Base-by-base conservation (phyloP, 2,329 filamentous ascomycete species). In the Venturia pyrina region DNA sequence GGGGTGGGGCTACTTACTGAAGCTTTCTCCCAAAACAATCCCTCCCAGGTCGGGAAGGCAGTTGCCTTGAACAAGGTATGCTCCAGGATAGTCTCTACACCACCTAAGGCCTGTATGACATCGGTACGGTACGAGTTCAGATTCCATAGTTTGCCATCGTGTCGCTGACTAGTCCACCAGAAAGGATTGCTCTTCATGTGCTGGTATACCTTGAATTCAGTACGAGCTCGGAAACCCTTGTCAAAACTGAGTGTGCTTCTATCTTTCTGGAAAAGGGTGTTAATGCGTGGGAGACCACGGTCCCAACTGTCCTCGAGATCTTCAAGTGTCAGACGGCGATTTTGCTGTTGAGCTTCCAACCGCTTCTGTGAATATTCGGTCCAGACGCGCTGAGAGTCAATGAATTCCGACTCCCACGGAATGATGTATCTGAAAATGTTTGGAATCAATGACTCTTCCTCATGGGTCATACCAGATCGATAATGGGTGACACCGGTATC, bases 381-480 rank as follows among this genome's bases (percentile, higher is more conserved):
- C 95, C 95, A 99, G 1, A 99, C 95, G 71, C 96, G 89, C 76
- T 99, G 96, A 4, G 95, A 99, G 75, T 99, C 96, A 70, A 98
- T 96, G 77, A 99, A 99, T 75, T 99, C 95, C 1, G 93, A 91
- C 76, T 99, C 95, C 95, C 95, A 99, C 0, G 95, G 93, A 69
- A 98, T 96, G 75, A 99, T 98, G 78, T 99, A 99, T 67, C 95
- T 88, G 87, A 98, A 98, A 72, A 99, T 99, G 75, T 99, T 98
- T 11, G 95, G 95, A 67, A 99, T 99, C 64, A 99, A 80, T 0
- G 95, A 98, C 78, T 99, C 95, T 75, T 98, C 93, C 69, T 98
- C 93, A 72, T 98, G 93, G 24, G 92, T 95, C 95, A 99, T 99
- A 78, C 95, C 95, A 67, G 93, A 90, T 67, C 95, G 88, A 81